These are phyloP conservation scores for Populus simonii DNA, from an alignment of 345 rosid genomes.

Conservation along the genomic window DNA sequence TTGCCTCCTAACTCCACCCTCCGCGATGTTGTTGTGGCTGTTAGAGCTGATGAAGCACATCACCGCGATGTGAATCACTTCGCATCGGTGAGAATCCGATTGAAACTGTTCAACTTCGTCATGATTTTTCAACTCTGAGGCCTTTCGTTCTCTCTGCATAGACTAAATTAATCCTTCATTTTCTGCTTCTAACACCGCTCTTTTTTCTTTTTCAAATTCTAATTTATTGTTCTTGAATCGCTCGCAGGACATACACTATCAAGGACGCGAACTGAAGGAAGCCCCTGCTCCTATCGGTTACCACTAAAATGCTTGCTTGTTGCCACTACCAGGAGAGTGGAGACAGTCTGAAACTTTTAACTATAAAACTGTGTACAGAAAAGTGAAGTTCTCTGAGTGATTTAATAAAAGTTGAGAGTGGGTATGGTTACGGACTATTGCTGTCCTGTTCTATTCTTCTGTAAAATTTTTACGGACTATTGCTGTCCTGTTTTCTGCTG, in stretches of 20 bases:
- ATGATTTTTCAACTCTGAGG: background rate
- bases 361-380: no score
- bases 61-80: slow-evolving; percentile 87
- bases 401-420: background rate
- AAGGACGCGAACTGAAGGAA: background rate
- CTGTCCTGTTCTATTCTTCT: background rate
- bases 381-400: no score
- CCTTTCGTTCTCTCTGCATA: no score
- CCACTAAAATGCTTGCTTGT: background rate
- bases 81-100: slow-evolving; percentile 57
- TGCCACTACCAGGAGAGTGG: background rate
- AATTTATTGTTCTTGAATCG: background rate
- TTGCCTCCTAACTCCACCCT: slow-evolving; percentile 63
- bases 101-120: background rate
- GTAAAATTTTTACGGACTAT: background rate
- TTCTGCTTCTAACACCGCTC: background rate
- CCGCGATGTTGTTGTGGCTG: slow-evolving; percentile 67
- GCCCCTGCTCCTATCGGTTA: slow-evolving; percentile 2
- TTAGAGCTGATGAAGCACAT: slow-evolving; percentile 86
- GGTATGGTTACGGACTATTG: background rate
- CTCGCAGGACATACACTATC: slow-evolving; percentile 4
- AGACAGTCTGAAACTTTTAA: no score
- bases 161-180: background rate
- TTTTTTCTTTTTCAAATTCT: background rate
- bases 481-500: background rate